A percentile compares a stretch with the other conserved stretches of the same genome.
These are phyloP conservation scores for Spizellomyces sp. DNA, from an alignment of 192 early-diverging fungal genomes.

Conservation along the genomic window DNA sequence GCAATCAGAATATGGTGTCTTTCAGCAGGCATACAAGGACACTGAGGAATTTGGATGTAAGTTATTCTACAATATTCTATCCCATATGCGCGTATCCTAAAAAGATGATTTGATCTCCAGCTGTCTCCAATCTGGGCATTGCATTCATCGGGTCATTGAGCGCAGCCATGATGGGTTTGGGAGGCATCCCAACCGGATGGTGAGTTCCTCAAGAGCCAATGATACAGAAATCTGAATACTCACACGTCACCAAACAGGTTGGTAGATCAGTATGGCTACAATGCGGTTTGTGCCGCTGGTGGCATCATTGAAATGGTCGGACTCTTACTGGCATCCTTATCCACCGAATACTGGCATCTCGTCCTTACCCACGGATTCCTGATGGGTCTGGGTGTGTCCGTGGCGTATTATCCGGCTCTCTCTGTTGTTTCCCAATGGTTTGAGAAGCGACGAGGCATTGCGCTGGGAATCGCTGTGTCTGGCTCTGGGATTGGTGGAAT, in stretches of 20 bases:
- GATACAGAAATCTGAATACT: no score
- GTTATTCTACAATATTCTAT: no score
- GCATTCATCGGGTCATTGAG: constrained; percentile 37
- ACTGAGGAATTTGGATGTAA: not conserved
- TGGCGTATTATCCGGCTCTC: constrained; percentile 33
- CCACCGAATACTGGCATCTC: constrained; percentile 13
- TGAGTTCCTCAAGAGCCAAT: no score
- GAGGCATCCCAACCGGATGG: constrained; percentile 32
- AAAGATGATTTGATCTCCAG: not conserved
- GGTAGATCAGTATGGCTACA: constrained; percentile 52
- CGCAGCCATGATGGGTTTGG: constrained; percentile 34
- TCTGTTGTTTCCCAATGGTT: constrained; percentile 75
- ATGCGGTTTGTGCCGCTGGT: constrained; percentile 50
- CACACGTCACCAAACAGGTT: constrained; percentile 4
- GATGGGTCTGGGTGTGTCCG: not conserved
- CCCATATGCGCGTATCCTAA: no score
- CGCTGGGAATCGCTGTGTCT: constrained; percentile 63
- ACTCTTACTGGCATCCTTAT: constrained; percentile 27
- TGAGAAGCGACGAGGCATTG: constrained; percentile 62
- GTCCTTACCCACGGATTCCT: constrained; percentile 5
- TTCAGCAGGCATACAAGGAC: not conserved
- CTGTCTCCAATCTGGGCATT: constrained; percentile 10
- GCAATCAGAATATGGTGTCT: constrained; percentile 40
- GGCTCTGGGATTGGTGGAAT: constrained; percentile 48
- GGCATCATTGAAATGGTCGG: constrained; percentile 43